These are phyloP conservation scores for Coemansia sp. DNA, from an alignment of 192 early-diverging fungal genomes.

Conservation along the genomic window DNA sequence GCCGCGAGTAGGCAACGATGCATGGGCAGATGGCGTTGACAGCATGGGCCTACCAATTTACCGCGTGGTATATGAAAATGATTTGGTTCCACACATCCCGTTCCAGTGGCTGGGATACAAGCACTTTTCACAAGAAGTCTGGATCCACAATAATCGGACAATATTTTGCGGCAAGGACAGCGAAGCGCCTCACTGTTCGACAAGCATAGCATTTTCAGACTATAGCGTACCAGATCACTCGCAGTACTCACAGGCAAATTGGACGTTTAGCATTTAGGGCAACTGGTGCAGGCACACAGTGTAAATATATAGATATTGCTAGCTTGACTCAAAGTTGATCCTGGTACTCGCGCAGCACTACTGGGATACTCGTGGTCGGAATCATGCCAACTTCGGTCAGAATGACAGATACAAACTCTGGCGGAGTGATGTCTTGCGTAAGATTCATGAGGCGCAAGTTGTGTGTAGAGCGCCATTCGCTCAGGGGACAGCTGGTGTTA, in stretches of 20 bases:
- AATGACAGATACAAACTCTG: conserved; percentile 87
- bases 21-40: conserved; percentile 39
- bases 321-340: conserved; percentile 26
- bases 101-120: conserved; percentile 55
- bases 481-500: conserved; percentile 42
- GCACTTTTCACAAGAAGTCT: conserved; percentile 51
- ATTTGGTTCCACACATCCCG: conserved; percentile 54
- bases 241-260: conserved; percentile 33
- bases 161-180: conserved; percentile 39
- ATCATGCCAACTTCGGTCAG: conserved; percentile 92
- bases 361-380: conserved; percentile 85
- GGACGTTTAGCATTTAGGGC: conserved; percentile 21
- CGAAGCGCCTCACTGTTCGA: conserved; percentile 37
- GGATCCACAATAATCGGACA: conserved; percentile 45
- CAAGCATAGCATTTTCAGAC: conserved; percentile 20
- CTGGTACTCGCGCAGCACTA: conserved; percentile 64
- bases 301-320: neutral
- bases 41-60: conserved; percentile 30
- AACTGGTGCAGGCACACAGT: neutral
- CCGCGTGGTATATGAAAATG: conserved; percentile 45
- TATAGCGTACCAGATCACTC: conserved; percentile 50
- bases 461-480: conserved; percentile 75
- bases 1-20: conserved; percentile 50
- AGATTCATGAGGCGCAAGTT: conserved; percentile 87
- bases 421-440: conserved; percentile 93